Evolutionary conservation across 345 rosid species (phyloP), one percentile per base, ranked within the genome.

Genomic region (Conringia planisiliqua): DNA sequence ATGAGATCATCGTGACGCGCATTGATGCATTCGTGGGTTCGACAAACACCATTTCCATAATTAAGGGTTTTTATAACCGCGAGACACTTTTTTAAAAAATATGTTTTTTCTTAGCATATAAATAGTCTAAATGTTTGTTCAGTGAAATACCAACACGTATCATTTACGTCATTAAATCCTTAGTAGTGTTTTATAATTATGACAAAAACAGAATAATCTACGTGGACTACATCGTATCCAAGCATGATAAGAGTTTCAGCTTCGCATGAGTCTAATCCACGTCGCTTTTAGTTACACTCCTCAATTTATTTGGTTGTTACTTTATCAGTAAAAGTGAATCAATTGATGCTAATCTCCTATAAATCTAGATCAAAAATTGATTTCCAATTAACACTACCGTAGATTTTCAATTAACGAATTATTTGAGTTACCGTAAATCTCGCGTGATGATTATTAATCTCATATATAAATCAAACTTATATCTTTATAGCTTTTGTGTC

Each of bases 1-100:
- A 78, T 78, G 58, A 78, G 68, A 58, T 59, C 71, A 71, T 78
- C 77, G 77, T 78, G 77, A 78, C 77, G 81, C 81, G 77, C 81
- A 78, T 78, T 71, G 68, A 78, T 71, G 81, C 77, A 71, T 78
- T 71, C 77, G 77, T 78, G 81, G 69, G 81, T 71, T 71, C 72
- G 40, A 65, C 44, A 71, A 71, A 71, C 73, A 65, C 46, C 40
- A 65, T 48, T 65, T 50, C 81, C 68, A 66, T 33, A 22, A 58
- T 48, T 77, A 65, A 71, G 13, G 81, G 63, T 40, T 38, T 47
- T 27, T 40, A 57, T 65, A 71, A 48, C 68, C 55, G 60, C 44
- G 68, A 70, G 67, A 71, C 55, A 71, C 38, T 39, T 32, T 32
- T 4, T 17, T 10, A 50, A n/a, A 62, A 48, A 36, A 9, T 10